A percentile compares a stretch with the other conserved stretches of the same genome.
Conservation (phyloP, 805 yeast species). For the Nakazawaea laoshanensis region DNA sequence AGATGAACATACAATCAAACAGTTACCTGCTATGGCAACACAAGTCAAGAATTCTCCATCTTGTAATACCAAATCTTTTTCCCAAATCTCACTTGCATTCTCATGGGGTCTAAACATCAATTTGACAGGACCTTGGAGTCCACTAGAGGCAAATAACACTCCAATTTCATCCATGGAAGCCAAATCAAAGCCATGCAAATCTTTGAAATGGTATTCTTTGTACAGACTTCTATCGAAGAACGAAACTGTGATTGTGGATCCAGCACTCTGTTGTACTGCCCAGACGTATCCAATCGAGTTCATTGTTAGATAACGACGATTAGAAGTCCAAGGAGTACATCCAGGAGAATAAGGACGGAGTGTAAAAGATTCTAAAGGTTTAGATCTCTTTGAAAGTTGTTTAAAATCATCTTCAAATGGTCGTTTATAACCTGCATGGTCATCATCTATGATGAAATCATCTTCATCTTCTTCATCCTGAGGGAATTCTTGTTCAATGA, state of each 20-base stretch:
- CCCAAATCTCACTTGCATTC: slow-evolving; percentile 63
- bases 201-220: slow-evolving; percentile 82
- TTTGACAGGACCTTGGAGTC: slow-evolving; percentile 11
- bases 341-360: slow-evolving; percentile 77
- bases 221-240: slow-evolving; percentile 74
- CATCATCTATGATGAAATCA: slow-evolving; percentile 59
- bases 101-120: slow-evolving; percentile 66
- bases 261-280: slow-evolving; percentile 54
- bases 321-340: slow-evolving; percentile 69
- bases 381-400: not conserved
- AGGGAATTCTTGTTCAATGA: slow-evolving; percentile 12
- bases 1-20: slow-evolving; percentile 64
- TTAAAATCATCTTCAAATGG: slow-evolving; percentile 8
- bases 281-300: slow-evolving; percentile 77
- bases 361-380: not conserved
- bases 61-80: slow-evolving; percentile 42
- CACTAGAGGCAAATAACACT: slow-evolving; percentile 46
- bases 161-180: slow-evolving; percentile 69
- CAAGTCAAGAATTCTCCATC: slow-evolving; percentile 52
- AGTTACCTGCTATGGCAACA: slow-evolving; percentile 54
- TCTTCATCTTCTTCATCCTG: slow-evolving; percentile 30
- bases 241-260: slow-evolving; percentile 73
- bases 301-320: slow-evolving; percentile 73
- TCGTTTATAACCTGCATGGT: slow-evolving; percentile 37
- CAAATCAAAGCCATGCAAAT: slow-evolving; percentile 59